Base-by-base conservation (phyloP, 306 rosid species). In the Vigna unguiculata region DNA sequence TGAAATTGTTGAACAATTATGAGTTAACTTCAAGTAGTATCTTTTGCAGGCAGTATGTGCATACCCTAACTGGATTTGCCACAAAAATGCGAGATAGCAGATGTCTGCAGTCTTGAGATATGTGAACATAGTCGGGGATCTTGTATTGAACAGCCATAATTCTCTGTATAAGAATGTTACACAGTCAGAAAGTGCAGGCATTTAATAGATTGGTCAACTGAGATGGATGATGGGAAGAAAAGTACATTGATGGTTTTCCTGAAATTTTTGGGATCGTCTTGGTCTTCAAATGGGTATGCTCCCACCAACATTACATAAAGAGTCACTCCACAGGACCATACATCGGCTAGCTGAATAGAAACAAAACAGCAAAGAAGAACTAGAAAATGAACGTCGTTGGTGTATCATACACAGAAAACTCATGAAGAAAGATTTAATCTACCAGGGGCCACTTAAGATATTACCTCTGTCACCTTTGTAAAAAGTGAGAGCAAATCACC, bases 301-400 rank as follows among this genome's bases (percentile, higher is more conserved):
- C 97, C 97, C 73, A 89, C 97, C 83, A 91, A 87, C 97, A 91
- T 91, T 57, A 91, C 97, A 85, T 91, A 91, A 45, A 91, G 93
- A 63, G 97, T 91, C 64, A 88, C 97, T 71, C 97, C 97, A 82
- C 97, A 89, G 15, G 97, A 91, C 97, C 97, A 91, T 54, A 91
- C 97, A 86, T 91, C 97, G 19, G 97, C 97, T 82, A 89, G 67
- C 97, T 91, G 83, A 85, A 63, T 45, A 67, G 24, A 34, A 38
- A 64, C 71, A 85, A 62, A 34, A 70, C 47, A 57, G 22, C 60
- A 70, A 32, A 51, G 6, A 52, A 68, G 32, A 81, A 65, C 61
- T 28, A 55, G 28, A 71, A 49, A 71, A 78, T 38, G 51, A 81
- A 59, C 74, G 11, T 15, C 49, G 25, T 63, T 30, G 51, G 38